phyloP scores from a whole-genome alignment of 2,329 filamentous ascomycete genomes.

The Thermoascus crustaceus region DNA sequence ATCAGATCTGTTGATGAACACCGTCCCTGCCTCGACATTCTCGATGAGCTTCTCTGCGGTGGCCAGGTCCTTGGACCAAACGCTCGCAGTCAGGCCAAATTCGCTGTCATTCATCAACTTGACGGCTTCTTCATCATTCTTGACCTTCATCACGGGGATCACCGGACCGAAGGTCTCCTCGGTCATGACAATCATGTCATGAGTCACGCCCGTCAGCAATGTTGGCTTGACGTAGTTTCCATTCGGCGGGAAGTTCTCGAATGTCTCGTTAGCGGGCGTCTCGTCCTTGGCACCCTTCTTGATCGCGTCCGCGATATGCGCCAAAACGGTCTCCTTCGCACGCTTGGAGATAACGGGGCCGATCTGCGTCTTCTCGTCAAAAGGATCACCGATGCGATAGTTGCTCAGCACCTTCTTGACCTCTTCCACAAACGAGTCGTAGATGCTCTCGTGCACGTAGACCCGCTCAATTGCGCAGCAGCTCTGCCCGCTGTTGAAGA shows the following conservation, averaged over 20 bases:
- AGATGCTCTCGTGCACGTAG: slow-evolving; percentile 77
- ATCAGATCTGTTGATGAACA: slow-evolving; percentile 92
- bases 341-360: slow-evolving; percentile 81
- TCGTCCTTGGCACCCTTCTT: slow-evolving; percentile 74
- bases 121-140: slow-evolving; percentile 71
- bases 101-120: slow-evolving; percentile 88
- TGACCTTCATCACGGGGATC: slow-evolving; percentile 82
- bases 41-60: slow-evolving; percentile 70
- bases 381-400: slow-evolving; percentile 84
- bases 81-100: slow-evolving; percentile 89
- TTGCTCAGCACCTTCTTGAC: slow-evolving; percentile 70
- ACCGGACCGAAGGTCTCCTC: slow-evolving; percentile 94
- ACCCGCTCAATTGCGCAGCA: slow-evolving; percentile 90
- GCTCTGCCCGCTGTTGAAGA: slow-evolving; percentile 98
- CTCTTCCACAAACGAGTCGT: slow-evolving; percentile 73
- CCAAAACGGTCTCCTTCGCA: slow-evolving; percentile 65
- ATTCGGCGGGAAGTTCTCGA: slow-evolving; percentile 60
- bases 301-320: slow-evolving; percentile 74
- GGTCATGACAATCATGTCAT: slow-evolving; percentile 80
- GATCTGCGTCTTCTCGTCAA: slow-evolving; percentile 68
- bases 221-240: slow-evolving; percentile 88
- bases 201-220: slow-evolving; percentile 68
- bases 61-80: slow-evolving; percentile 84
- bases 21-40: slow-evolving; percentile 81
- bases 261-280: slow-evolving; percentile 74